Conservation (phyloP, 2,329 filamentous ascomycete species). For the Claviceps fusiformis region DNA sequence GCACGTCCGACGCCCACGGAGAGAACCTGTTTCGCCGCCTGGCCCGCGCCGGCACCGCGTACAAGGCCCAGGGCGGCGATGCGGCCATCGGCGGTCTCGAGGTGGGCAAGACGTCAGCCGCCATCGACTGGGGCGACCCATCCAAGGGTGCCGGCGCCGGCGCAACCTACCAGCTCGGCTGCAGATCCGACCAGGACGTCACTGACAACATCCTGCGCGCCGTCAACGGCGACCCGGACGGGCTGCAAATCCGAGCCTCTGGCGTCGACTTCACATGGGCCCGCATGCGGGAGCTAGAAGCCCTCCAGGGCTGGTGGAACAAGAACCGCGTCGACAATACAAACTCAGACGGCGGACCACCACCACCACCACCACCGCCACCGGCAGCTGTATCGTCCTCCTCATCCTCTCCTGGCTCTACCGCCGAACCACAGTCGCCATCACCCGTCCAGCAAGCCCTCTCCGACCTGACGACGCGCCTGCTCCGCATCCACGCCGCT, state of each 20-base stretch:
- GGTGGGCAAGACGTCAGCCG: conserved; percentile 51
- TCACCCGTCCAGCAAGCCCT: conserved; percentile 33
- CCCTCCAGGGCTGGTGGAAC: conserved; percentile 55
- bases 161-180: conserved; percentile 43
- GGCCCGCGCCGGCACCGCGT: conserved; percentile 45
- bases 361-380: conserved; percentile 10
- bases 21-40: conserved; percentile 88
- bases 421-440: background rate
- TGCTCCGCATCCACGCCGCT: conserved; percentile 40
- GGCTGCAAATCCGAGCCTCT: conserved; percentile 41
- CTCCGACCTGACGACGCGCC: conserved; percentile 29
- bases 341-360: conserved; percentile 20
- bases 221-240: conserved; percentile 43
- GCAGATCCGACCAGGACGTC: conserved; percentile 46
- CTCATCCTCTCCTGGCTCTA: conserved; percentile 8
- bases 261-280: conserved; percentile 56
- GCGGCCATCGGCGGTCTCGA: conserved; percentile 42
- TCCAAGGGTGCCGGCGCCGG: conserved; percentile 41
- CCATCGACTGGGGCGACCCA: conserved; percentile 84
- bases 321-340: conserved; percentile 32
- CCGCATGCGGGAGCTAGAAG: conserved; percentile 51
- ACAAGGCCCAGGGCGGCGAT: conserved; percentile 46
- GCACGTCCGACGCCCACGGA: conserved; percentile 59
- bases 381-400: background rate
- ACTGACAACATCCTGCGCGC: conserved; percentile 41